Percentiles rank a stretch among this genome's conserved stretches.
Conservation (phyloP, 768 basidiomycete genomes). For the Collybia sordida region DNA sequence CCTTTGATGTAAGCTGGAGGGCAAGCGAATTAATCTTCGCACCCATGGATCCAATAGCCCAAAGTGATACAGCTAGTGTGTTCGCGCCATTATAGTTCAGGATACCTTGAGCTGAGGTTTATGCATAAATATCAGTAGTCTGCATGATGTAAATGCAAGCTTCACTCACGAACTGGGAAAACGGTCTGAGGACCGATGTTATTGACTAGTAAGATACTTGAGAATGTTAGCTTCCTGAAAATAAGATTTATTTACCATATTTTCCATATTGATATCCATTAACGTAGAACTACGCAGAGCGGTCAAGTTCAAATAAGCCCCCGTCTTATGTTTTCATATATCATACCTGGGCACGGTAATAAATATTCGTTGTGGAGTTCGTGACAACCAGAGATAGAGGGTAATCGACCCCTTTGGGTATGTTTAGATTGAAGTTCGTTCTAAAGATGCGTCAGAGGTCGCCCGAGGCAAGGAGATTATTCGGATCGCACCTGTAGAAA, state of each 20-base stretch:
- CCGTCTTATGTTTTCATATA: background rate
- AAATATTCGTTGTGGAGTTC: slow-evolving; percentile 42
- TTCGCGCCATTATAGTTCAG: slow-evolving; percentile 46
- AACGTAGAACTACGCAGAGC: slow-evolving; percentile 31
- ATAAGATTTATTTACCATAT: slow-evolving; percentile 29
- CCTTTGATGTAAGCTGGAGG: slow-evolving; percentile 35
- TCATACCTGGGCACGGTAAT: slow-evolving; percentile 41
- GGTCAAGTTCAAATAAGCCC: background rate
- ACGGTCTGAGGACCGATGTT: slow-evolving; percentile 40
- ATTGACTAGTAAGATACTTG: slow-evolving; percentile 27
- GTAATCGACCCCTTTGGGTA: slow-evolving; percentile 47
- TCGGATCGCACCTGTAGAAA: slow-evolving; percentile 40
- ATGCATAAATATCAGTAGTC: background rate
- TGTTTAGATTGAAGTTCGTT: slow-evolving; percentile 41
- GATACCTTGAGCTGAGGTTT: slow-evolving; percentile 49
- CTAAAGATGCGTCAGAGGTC: slow-evolving; percentile 14
- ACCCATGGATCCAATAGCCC: slow-evolving; percentile 40
- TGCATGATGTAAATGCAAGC: background rate
- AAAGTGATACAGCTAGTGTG: slow-evolving; percentile 47
- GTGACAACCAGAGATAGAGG: slow-evolving; percentile 43
- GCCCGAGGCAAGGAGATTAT: background rate
- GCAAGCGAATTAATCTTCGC: slow-evolving; percentile 39
- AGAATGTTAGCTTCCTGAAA: no score
- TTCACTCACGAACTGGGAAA: slow-evolving; percentile 42
- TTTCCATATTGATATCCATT: slow-evolving; percentile 47